phyloP scores from a whole-genome alignment of 495 filamentous ascomycete genomes.

The Aspergillus saccharolyticus region DNA sequence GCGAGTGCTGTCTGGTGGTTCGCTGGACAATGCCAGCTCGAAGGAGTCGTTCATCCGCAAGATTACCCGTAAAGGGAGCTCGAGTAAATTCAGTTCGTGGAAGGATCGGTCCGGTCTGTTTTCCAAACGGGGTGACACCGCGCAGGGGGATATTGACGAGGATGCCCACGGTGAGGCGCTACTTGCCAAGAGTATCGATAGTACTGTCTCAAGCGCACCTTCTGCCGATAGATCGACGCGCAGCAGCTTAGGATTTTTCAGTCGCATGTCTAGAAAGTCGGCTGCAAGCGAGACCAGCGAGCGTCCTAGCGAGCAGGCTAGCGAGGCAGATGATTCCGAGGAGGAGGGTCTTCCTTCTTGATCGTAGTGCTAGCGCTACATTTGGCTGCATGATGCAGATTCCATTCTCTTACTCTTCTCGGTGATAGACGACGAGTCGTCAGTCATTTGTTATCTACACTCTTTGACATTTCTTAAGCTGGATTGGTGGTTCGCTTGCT shows the following conservation, averaged over 20 bases:
- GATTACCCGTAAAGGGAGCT: conserved; percentile 73
- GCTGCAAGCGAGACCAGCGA: conserved; percentile 44
- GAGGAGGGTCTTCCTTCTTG: conserved; percentile 13
- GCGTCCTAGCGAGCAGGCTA: conserved; percentile 41
- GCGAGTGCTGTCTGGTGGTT: conserved; percentile 58
- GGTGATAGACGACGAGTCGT: background rate
- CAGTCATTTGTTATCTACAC: background rate
- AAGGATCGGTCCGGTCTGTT: conserved; percentile 60
- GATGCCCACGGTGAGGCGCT: conserved; percentile 40
- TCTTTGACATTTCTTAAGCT: background rate
- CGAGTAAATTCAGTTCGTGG: conserved; percentile 73
- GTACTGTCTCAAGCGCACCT: conserved; percentile 37
- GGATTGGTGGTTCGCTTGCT: background rate
- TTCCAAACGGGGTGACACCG: conserved; percentile 56
- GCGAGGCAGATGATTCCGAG: conserved; percentile 46
- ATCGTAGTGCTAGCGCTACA: too few relatives aligned
- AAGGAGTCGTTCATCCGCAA: conserved; percentile 65
- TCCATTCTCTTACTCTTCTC: background rate
- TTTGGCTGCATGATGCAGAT: background rate
- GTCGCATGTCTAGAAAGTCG: conserved; percentile 45
- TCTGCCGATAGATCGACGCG: conserved; percentile 43
- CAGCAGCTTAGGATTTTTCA: conserved; percentile 47
- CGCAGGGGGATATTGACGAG: conserved; percentile 47
- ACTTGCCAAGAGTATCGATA: conserved; percentile 47
- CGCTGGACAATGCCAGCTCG: conserved; percentile 54